phyloP scores from a whole-genome alignment of 2,329 filamentous ascomycete genomes.

The Dichotomopilus funicola region DNA sequence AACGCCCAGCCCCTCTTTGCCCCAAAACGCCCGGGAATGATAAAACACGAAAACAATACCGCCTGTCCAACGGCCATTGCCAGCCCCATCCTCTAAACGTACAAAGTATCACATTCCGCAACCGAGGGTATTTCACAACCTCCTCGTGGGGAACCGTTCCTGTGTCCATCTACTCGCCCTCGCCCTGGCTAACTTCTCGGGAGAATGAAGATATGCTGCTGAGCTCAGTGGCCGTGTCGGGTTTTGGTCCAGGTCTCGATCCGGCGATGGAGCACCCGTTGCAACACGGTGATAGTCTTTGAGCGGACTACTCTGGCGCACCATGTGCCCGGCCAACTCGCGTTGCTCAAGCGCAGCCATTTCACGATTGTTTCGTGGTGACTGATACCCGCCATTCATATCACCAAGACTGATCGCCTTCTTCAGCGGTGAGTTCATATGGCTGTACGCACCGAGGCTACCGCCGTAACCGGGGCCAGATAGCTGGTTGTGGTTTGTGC shows the following conservation, averaged over 20 bases:
- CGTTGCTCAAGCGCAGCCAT: slow-evolving; percentile 54
- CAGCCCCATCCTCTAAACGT: background rate
- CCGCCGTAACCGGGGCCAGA: slow-evolving; percentile 49
- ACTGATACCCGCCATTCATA: slow-evolving; percentile 37
- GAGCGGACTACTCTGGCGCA: slow-evolving; percentile 36
- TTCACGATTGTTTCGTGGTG: slow-evolving; percentile 54
- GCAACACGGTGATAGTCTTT: slow-evolving; percentile 30
- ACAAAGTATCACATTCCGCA: too few species aligned
- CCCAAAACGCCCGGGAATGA: slow-evolving; percentile 1
- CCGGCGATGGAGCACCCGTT: background rate
- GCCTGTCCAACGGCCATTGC: background rate
- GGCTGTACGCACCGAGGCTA: slow-evolving; percentile 71
- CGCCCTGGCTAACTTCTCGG: slow-evolving; percentile 36
- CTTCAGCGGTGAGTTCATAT: slow-evolving; percentile 75
- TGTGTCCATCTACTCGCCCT: slow-evolving; percentile 32
- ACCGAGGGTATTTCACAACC: slow-evolving; percentile 2
- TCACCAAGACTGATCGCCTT: slow-evolving; percentile 64
- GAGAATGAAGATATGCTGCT: slow-evolving; percentile 16
- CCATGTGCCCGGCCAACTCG: slow-evolving; percentile 28
- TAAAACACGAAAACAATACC: background rate
- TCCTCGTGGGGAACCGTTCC: slow-evolving; percentile 37
- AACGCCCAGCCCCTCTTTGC: background rate
- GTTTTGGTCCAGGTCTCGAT: background rate
- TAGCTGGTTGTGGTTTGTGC: slow-evolving; percentile 1
- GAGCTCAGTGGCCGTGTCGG: background rate